A percentile compares a stretch with the other conserved stretches of the same genome.
Evolutionary conservation across 2,329 filamentous ascomycete genomes (phyloP).

Genomic region (Paecilomyces variotii): DNA sequence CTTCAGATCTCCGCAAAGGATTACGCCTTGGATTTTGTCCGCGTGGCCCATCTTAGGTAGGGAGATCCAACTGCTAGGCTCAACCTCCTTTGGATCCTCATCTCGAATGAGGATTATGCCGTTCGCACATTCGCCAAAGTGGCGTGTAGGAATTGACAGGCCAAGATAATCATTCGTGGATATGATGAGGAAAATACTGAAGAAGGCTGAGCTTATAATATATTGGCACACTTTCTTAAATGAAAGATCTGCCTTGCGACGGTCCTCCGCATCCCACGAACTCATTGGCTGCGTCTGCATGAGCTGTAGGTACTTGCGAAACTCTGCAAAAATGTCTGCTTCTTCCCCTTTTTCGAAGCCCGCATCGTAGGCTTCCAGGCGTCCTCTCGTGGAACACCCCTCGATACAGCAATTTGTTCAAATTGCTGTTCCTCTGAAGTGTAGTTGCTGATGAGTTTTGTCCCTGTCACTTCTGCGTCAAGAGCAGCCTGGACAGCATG

Average conservation of each 20-base stretch:
- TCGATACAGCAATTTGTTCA: no score
- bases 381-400: no score
- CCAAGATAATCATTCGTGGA: background rate
- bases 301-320: no score
- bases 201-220: background rate
- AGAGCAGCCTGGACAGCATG: no score
- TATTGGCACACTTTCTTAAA: background rate
- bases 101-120: background rate
- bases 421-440: no score
- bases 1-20: background rate
- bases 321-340: no score
- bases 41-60: background rate
- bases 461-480: no score
- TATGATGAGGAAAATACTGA: background rate
- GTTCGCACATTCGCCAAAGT: background rate
- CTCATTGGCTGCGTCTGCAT: background rate
- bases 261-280: background rate
- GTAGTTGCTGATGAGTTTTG: no score
- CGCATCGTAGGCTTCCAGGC: no score
- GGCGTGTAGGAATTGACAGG: background rate
- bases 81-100: background rate
- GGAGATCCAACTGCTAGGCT: background rate
- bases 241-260: background rate
- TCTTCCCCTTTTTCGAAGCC: no score
- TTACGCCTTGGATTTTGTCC: background rate